Conservation (phyloP, 805 yeast species). For the Cyberlindnera maclurae region DNA sequence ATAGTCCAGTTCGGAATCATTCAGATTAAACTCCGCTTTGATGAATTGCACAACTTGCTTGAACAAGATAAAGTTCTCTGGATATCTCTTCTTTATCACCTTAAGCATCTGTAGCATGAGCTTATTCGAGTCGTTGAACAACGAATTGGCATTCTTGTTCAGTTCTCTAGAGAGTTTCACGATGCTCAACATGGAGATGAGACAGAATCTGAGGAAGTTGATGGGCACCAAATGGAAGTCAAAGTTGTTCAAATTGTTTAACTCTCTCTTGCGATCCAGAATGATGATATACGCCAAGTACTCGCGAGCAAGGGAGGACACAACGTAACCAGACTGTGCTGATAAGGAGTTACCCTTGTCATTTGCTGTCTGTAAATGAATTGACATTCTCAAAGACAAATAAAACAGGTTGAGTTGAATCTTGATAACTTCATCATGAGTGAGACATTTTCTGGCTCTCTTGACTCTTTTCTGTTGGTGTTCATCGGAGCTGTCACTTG, state of each 20-base stretch:
- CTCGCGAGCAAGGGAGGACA: slow-evolving; percentile 10
- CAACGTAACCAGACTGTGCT: slow-evolving; percentile 12
- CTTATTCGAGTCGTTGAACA: slow-evolving; percentile 12
- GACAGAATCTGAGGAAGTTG: slow-evolving; percentile 20
- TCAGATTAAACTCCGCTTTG: slow-evolving; percentile 4
- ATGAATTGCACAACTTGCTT: slow-evolving; percentile 10
- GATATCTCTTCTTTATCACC: slow-evolving; percentile 21
- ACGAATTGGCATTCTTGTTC: slow-evolving; percentile 3
- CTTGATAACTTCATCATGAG: slow-evolving; percentile 15
- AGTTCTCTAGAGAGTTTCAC: slow-evolving; percentile 8
- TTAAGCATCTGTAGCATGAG: slow-evolving; percentile 11
- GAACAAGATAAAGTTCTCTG: slow-evolving; percentile 21
- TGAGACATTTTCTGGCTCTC: slow-evolving; percentile 9
- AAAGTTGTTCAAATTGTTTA: slow-evolving; percentile 20
- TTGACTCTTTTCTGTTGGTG: slow-evolving; percentile 10
- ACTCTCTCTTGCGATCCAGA: slow-evolving; percentile 15
- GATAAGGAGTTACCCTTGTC: slow-evolving; percentile 3
- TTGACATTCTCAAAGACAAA: slow-evolving; percentile 6
- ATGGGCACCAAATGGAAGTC: slow-evolving; percentile 24
- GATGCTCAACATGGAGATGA: slow-evolving; percentile 17
- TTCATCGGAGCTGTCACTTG: slow-evolving; percentile 8
- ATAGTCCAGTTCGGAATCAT: slow-evolving; percentile 8
- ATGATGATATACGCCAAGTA: slow-evolving; percentile 14
- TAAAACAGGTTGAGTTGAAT: slow-evolving; percentile 23
- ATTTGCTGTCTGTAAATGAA: slow-evolving; percentile 7